phyloP scores from a whole-genome alignment of 2,329 filamentous ascomycete species.

The Aspergillus sp. region DNA sequence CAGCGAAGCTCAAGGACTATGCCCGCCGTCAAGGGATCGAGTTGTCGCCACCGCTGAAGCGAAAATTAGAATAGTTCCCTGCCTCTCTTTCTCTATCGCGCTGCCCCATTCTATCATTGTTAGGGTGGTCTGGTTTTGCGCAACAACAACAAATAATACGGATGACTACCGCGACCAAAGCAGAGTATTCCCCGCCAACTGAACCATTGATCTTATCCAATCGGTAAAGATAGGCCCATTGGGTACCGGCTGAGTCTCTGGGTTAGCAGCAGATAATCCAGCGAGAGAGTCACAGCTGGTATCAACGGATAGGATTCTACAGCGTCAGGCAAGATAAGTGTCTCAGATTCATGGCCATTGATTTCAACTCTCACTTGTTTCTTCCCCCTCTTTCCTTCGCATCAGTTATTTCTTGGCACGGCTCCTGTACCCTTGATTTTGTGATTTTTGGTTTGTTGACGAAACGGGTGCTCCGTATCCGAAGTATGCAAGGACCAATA shows the following conservation, averaged over 20 bases:
- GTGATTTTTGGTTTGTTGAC: no score
- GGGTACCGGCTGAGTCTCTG: not conserved
- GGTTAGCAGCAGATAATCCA: not conserved
- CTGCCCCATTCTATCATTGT: not conserved
- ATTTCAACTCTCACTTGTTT: not conserved
- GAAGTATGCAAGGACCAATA: not conserved
- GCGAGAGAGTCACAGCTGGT: not conserved
- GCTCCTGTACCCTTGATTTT: not conserved
- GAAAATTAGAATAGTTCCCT: not conserved
- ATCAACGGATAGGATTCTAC: not conserved
- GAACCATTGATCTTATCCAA: not conserved
- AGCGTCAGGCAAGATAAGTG: not conserved
- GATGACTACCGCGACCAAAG: not conserved
- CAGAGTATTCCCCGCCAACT: not conserved
- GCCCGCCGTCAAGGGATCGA: conserved; percentile 30
- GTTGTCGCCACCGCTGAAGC: conserved; percentile 12
- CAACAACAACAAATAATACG: not conserved
- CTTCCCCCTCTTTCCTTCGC: not conserved
- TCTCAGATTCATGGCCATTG: not conserved
- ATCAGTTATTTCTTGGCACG: not conserved
- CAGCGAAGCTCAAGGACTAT: conserved; percentile 27
- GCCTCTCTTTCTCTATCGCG: not conserved
- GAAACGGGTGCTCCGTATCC: not conserved
- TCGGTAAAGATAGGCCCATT: not conserved
- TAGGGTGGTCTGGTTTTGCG: no score